phyloP scores from a whole-genome alignment of 2,329 filamentous ascomycete genomes.

The Neonectria hederae region DNA sequence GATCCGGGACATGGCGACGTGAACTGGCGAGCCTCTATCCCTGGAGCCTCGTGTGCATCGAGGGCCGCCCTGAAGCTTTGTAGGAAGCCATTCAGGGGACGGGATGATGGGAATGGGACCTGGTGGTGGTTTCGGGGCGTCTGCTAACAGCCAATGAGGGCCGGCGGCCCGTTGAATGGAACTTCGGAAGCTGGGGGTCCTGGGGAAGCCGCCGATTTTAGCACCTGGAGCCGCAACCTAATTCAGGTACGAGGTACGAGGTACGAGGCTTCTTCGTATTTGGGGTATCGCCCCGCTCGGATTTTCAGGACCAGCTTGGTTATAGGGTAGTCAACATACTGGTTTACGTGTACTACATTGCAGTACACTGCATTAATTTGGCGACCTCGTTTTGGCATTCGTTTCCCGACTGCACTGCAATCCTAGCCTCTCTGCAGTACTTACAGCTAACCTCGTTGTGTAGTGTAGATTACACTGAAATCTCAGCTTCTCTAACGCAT shows the following conservation, averaged over 20 bases:
- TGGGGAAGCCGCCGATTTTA: not conserved
- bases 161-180: not conserved
- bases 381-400: no score
- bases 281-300: not conserved
- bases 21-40: not conserved
- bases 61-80: not conserved
- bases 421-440: no score
- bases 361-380: no score
- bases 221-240: not conserved
- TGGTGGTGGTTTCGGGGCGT: not conserved
- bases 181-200: not conserved
- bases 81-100: not conserved
- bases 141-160: not conserved
- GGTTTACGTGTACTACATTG: no score
- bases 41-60: not conserved
- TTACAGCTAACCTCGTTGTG: no score
- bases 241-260: not conserved
- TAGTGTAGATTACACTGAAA: no score
- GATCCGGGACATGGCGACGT: slow-evolving; percentile 20
- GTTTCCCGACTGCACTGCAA: no score
- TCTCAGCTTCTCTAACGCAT: no score
- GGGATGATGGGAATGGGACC: not conserved
- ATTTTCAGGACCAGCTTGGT: not conserved
- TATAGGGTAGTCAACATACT: not conserved
- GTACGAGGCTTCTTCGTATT: no score